Evolutionary conservation across 2,329 filamentous ascomycete genomes (phyloP).

Genomic region (Penicillium sp.): DNA sequence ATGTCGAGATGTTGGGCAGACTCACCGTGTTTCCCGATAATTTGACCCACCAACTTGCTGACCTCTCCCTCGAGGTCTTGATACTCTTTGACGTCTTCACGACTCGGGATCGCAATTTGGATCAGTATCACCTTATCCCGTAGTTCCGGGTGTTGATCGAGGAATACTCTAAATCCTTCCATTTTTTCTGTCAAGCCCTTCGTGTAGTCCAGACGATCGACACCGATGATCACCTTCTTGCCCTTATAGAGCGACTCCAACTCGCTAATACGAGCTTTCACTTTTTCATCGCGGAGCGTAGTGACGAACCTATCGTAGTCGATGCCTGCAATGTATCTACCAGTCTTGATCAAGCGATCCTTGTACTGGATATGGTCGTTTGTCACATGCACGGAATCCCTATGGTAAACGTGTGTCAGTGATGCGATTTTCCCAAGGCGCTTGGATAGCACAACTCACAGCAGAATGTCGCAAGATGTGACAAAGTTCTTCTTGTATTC

Average conservation of each 20-base stretch:
- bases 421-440: background rate
- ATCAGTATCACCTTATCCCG: slow-evolving; percentile 88
- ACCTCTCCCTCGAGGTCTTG: slow-evolving; percentile 86
- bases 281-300: slow-evolving; percentile 25
- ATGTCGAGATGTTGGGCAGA: slow-evolving; percentile 50
- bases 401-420: background rate
- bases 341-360: slow-evolving; percentile 72
- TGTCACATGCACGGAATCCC: background rate
- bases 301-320: slow-evolving; percentile 65
- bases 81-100: slow-evolving; percentile 86
- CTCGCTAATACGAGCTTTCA: slow-evolving; percentile 69
- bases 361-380: slow-evolving; percentile 60
- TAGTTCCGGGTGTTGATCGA: slow-evolving; percentile 87
- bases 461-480: slow-evolving; percentile 77
- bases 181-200: slow-evolving; percentile 94
- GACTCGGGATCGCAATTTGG: slow-evolving; percentile 83
- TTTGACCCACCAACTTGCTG: slow-evolving; percentile 85
- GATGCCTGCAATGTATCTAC: slow-evolving; percentile 87
- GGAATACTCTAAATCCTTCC: slow-evolving; percentile 80
- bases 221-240: slow-evolving; percentile 82
- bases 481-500: slow-evolving; percentile 89
- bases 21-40: slow-evolving; percentile 34
- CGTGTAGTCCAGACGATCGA: slow-evolving; percentile 90
- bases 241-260: slow-evolving; percentile 77
- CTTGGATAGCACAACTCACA: slow-evolving; percentile 46